Conservation (phyloP, 2,329 filamentous ascomycete genomes). For the Fusarium albidum region DNA sequence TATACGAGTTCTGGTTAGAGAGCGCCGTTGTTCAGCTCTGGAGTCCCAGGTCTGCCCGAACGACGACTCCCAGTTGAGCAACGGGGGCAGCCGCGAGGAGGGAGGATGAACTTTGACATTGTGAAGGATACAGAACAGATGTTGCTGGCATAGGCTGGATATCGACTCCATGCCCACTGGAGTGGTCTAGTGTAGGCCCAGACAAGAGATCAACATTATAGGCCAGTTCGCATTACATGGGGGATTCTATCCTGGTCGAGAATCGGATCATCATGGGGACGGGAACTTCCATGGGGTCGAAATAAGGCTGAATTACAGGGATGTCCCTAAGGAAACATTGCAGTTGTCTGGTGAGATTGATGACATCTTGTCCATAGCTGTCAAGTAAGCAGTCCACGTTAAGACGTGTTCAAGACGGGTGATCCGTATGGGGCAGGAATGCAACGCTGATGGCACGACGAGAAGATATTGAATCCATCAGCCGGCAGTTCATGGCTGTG, state of each 20-base stretch:
- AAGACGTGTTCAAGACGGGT: neutral
- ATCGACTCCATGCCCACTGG: neutral
- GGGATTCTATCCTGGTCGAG: conserved; percentile 18
- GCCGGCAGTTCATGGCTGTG: too few species aligned
- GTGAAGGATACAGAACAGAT: conserved; percentile 1
- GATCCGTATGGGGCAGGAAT: too few species aligned
- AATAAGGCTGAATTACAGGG: conserved; percentile 18
- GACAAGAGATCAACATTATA: conserved; percentile 17
- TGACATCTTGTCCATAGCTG: neutral
- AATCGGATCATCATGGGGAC: conserved; percentile 21
- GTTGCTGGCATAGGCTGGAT: neutral
- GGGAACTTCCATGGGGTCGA: conserved; percentile 21
- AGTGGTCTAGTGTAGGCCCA: neutral
- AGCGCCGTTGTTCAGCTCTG: conserved; percentile 51
- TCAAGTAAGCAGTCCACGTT: neutral
- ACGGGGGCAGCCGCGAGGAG: conserved; percentile 33
- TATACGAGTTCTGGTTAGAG: conserved; percentile 48
- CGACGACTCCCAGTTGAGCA: conserved; percentile 43
- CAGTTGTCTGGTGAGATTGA: neutral
- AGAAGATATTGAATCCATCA: neutral
- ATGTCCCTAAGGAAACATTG: neutral
- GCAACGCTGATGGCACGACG: conserved; percentile 4
- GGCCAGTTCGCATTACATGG: conserved; percentile 1
- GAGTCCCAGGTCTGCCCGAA: conserved; percentile 48
- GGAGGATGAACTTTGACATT: conserved; percentile 36